These are phyloP conservation scores for Diaporthe vaccinii DNA, from an alignment of 2,329 filamentous ascomycete genomes.

Conservation along the genomic window DNA sequence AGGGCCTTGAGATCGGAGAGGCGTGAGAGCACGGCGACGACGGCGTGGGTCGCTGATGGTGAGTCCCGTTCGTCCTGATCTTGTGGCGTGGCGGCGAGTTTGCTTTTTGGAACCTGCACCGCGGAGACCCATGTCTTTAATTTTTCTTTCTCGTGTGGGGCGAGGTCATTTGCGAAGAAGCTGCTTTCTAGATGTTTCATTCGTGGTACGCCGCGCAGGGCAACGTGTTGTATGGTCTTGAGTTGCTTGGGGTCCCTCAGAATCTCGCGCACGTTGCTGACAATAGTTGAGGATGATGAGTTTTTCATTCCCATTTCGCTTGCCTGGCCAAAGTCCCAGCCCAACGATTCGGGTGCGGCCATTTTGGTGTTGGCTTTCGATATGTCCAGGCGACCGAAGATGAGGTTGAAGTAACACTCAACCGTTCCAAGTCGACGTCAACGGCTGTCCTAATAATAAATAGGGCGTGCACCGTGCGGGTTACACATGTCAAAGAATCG, in stretches of 20 bases:
- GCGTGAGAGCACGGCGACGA: neutral
- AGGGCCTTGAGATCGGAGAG: neutral
- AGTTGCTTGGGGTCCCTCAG: neutral
- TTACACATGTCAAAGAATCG: neutral
- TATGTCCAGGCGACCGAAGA: neutral
- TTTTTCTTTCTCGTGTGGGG: neutral
- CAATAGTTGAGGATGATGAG: neutral
- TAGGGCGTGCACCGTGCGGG: neutral
- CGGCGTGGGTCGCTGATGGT: neutral
- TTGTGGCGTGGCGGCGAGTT: neutral
- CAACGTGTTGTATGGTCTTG: neutral
- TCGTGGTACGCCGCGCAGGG: neutral
- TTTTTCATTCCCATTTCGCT: neutral
- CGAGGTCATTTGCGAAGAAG: neutral
- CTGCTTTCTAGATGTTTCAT: neutral
- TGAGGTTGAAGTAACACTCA: neutral
- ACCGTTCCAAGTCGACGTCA: neutral
- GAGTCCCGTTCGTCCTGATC: neutral
- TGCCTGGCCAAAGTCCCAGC: constrained; percentile 8
- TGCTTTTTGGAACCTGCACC: neutral
- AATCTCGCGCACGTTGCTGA: neutral
- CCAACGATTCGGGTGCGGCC: neutral
- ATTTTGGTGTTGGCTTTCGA: neutral
- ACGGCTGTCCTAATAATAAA: neutral
- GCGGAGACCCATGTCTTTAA: neutral